Evolutionary conservation across 208 protist species (phyloP), one percentile per base, ranked within the genome.

Genomic region (Trypanosoma mega): DNA sequence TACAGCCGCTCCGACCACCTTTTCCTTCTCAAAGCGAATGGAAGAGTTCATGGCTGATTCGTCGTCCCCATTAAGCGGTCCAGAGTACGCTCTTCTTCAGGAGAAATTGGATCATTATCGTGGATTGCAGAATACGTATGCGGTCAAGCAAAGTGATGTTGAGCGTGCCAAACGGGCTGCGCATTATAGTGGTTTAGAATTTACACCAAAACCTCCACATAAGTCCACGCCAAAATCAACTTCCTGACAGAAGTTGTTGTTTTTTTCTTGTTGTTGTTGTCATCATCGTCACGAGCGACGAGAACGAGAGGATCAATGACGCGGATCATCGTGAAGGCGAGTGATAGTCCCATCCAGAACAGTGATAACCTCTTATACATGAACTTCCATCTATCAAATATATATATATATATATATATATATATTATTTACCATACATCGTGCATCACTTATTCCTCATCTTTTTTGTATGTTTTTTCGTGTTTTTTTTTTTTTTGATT

Each of bases 111-210:
- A 69, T 9, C 68, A 87, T 39, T 94, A 94, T 69, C 70, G 72
- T 21, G 68, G 54, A 9, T 62, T 94, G 26, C 83, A 91, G 63
- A 72, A 85, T 69, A 63, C 68, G 6, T 90, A 94, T 27, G 72
- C 83, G 12, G 87, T 94, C 36, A 94, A 94, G 73, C 87, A 94
- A 60, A 86, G 72, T 12, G 87, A 94, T 29, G 74, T 91, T 60
- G 87, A 94, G 52, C 74, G 87, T 9, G 84, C 87, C 1, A 72
- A 74, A 18, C 74, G 78, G 31, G 87, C 87, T 16, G 87, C 83
- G 1, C 65, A 85, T 41, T 87, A 90, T 67, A 91, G 87, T 57
- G 87, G 87, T 0, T 63, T 94, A 20, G 87, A 94, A 69, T 94
- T 94, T 52, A 90, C 87, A 11, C 72, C 82, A 8, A 89, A 92